These are phyloP conservation scores for Cladophialophora immunda DNA, from an alignment of 2,329 filamentous ascomycete species.

Conservation along the genomic window DNA sequence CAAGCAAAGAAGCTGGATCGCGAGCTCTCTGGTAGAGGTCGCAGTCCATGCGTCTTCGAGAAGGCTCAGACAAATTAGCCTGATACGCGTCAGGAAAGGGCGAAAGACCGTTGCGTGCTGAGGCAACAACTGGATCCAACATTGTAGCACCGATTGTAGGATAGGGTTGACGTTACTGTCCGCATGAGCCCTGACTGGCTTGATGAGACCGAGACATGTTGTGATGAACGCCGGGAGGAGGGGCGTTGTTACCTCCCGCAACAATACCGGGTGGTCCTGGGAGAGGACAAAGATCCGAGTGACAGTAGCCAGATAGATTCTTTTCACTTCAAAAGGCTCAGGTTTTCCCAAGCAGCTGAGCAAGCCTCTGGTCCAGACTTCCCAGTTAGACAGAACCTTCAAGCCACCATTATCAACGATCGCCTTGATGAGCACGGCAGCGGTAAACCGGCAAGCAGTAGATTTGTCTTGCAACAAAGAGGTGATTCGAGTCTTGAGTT, in stretches of 20 bases:
- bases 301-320: slow-evolving; percentile 77
- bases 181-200: slow-evolving; percentile 38
- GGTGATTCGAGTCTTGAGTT: slow-evolving; percentile 79
- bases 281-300: slow-evolving; percentile 85
- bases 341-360: slow-evolving; percentile 80
- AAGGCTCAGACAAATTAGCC: slow-evolving; percentile 65
- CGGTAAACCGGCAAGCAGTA: slow-evolving; percentile 77
- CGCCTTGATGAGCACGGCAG: slow-evolving; percentile 80
- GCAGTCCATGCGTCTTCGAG: slow-evolving; percentile 67
- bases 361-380: slow-evolving; percentile 80
- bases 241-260: slow-evolving; percentile 87
- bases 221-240: slow-evolving; percentile 78
- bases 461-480: slow-evolving; percentile 80
- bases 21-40: slow-evolving; percentile 62
- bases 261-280: slow-evolving; percentile 80
- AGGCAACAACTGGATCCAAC: slow-evolving; percentile 76
- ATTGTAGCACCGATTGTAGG: slow-evolving; percentile 73
- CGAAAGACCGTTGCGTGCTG: slow-evolving; percentile 85
- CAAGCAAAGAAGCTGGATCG: slow-evolving; percentile 72
- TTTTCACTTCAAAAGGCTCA: slow-evolving; percentile 77
- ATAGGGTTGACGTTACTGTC: slow-evolving; percentile 53
- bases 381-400: slow-evolving; percentile 77
- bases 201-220: slow-evolving; percentile 72
- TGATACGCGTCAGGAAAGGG: slow-evolving; percentile 75
- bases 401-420: slow-evolving; percentile 75